A percentile compares a stretch with the other conserved stretches of the same genome.
These are phyloP conservation scores for Microcyclospora tardicrescens DNA, from an alignment of 2,329 filamentous ascomycete genomes.

Conservation along the genomic window DNA sequence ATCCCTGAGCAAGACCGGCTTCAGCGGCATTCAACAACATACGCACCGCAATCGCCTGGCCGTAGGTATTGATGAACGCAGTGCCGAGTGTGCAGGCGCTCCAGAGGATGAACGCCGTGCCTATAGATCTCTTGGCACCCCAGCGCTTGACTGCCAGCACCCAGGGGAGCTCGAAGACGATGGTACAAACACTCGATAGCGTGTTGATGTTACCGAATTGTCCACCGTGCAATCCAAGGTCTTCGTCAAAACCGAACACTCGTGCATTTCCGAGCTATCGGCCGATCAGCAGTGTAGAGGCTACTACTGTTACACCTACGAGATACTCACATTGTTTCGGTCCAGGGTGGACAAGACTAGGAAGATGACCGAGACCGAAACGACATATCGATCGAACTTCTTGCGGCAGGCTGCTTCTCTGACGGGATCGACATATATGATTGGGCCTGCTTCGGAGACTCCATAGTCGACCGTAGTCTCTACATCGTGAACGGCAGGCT, in stretches of 20 bases:
- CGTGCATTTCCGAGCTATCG: conserved; percentile 10
- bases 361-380: no score
- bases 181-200: conserved; percentile 6
- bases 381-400: no score
- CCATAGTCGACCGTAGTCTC: conserved; percentile 6
- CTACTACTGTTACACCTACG: no score
- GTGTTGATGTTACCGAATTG: conserved; percentile 10
- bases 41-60: conserved; percentile 18
- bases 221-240: conserved; percentile 4
- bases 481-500: not conserved
- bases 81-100: conserved; percentile 51
- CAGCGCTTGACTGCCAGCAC: conserved; percentile 11
- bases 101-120: conserved; percentile 52
- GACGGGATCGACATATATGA: conserved; percentile 7
- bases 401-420: no score
- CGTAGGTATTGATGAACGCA: conserved; percentile 32
- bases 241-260: conserved; percentile 10
- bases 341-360: no score
- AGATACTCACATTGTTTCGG: conserved; percentile 11
- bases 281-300: conserved; percentile 5
- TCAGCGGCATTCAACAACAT: conserved; percentile 18
- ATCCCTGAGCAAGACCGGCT: conserved; percentile 17
- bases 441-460: not conserved
- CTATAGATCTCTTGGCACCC: conserved; percentile 11
- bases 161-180: conserved; percentile 7